Conservation (phyloP, 2,329 filamentous ascomycete genomes). For the Neophaeococcomyces aloes region DNA sequence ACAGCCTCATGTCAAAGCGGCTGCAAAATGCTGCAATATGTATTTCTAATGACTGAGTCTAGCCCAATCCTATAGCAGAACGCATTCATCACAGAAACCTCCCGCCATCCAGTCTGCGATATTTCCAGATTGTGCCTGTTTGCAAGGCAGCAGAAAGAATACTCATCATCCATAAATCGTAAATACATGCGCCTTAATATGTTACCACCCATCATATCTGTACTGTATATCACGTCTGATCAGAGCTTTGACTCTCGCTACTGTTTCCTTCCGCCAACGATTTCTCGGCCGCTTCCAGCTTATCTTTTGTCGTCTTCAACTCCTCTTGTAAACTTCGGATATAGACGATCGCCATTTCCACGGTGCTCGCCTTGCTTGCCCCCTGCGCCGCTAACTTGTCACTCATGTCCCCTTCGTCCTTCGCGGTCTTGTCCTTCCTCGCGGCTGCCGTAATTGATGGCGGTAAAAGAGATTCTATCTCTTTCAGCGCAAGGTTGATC, state of each 20-base stretch:
- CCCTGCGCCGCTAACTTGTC: slow-evolving; percentile 40
- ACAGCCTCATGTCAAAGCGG: too few species aligned
- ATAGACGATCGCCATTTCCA: slow-evolving; percentile 94
- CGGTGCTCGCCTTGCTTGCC: slow-evolving; percentile 89
- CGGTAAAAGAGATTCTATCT: slow-evolving; percentile 82
- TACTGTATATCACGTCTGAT: slow-evolving; percentile 3
- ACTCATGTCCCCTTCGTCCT: slow-evolving; percentile 31
- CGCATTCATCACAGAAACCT: too few species aligned
- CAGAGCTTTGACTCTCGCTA: slow-evolving; percentile 15
- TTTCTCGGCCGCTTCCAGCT: slow-evolving; percentile 56
- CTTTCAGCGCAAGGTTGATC: slow-evolving; percentile 85
- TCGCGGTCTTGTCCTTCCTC: slow-evolving; percentile 20
- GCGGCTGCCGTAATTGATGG: slow-evolving; percentile 36
- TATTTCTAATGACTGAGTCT: too few species aligned
- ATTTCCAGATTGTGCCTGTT: too few species aligned
- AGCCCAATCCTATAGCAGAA: too few species aligned
- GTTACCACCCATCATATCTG: not conserved
- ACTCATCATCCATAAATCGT: too few species aligned
- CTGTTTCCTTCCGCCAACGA: slow-evolving; percentile 35
- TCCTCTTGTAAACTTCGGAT: slow-evolving; percentile 76
- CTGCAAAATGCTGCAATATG: too few species aligned
- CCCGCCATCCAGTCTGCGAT: too few species aligned
- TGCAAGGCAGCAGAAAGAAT: too few species aligned
- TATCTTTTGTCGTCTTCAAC: slow-evolving; percentile 52
- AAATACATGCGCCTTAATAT: not conserved